Percentiles rank a stretch among this genome's conserved stretches.
Evolutionary conservation across 805 yeast species (phyloP).

Genomic region (Sungouiozyma intestinalis): DNA sequence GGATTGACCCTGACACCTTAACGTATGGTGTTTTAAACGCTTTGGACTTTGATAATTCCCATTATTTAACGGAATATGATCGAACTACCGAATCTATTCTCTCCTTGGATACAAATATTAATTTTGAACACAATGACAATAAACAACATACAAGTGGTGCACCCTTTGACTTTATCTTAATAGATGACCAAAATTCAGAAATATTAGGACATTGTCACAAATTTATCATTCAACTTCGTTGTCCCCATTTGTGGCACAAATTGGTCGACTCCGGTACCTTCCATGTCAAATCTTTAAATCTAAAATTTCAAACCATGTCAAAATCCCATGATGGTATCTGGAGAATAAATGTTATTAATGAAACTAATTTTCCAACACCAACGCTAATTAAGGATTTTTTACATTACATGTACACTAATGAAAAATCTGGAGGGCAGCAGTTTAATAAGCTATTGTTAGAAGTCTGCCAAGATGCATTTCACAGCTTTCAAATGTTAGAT

Average conservation of each 20-base stretch:
- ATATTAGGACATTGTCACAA: slow-evolving; percentile 17
- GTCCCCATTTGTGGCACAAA: slow-evolving; percentile 6
- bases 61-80: background rate
- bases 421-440: slow-evolving; percentile 9
- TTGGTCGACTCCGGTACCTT: slow-evolving; percentile 3
- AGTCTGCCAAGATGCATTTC: slow-evolving; percentile 14
- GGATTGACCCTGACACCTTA: background rate
- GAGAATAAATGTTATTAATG: slow-evolving; percentile 4
- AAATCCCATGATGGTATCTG: slow-evolving; percentile 1
- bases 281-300: slow-evolving; percentile 4
- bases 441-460: slow-evolving; percentile 8
- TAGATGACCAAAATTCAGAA: slow-evolving; percentile 5
- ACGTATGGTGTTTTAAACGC: background rate
- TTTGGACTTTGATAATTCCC: background rate
- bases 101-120: background rate
- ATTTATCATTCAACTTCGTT: slow-evolving; percentile 12
- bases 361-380: background rate
- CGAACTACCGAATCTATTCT: background rate
- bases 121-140: background rate
- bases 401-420: slow-evolving; percentile 21
- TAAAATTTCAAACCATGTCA: slow-evolving; percentile 2
- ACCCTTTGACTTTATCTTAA: slow-evolving; percentile 13
- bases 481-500: slow-evolving; percentile 8
- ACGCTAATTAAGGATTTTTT: slow-evolving; percentile 3
- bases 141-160: background rate